A percentile compares a stretch with the other conserved stretches of the same genome.
Evolutionary conservation across 805 yeast genomes (phyloP).

Genomic region (Trichomonascus vanleenenianus): DNA sequence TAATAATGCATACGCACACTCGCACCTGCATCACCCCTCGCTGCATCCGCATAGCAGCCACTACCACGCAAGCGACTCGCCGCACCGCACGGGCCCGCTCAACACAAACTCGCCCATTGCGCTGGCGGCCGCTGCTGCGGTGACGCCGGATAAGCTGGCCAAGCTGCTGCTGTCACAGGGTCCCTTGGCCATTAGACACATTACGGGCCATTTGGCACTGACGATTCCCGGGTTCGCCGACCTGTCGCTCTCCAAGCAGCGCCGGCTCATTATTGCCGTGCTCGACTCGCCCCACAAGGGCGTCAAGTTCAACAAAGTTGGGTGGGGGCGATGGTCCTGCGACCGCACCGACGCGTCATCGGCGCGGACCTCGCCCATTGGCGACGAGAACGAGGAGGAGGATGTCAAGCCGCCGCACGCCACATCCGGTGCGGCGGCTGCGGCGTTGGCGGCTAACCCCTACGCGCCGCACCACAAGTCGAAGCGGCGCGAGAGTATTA

Average conservation of each 20-base stretch:
- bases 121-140: conserved; percentile 76
- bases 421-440: neutral
- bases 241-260: conserved; percentile 76
- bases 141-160: conserved; percentile 73
- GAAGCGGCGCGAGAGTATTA: conserved; percentile 21
- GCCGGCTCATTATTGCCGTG: conserved; percentile 84
- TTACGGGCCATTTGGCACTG: conserved; percentile 66
- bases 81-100: conserved; percentile 21
- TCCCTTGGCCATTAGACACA: conserved; percentile 84
- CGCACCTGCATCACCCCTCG: neutral
- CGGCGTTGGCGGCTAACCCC: neutral
- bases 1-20: no score
- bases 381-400: conserved; percentile 62
- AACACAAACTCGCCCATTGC: conserved; percentile 80
- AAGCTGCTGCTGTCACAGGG: conserved; percentile 63
- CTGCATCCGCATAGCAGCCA: conserved; percentile 1
- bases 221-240: conserved; percentile 76
- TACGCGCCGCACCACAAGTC: conserved; percentile 4
- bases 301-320: conserved; percentile 70
- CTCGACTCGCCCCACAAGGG: conserved; percentile 56
- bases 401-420: conserved; percentile 4
- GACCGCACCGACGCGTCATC: conserved; percentile 37
- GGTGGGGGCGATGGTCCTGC: conserved; percentile 98
- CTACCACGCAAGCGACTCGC: neutral
- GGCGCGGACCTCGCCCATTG: conserved; percentile 31